phyloP scores from a whole-genome alignment of 345 rosid species.

The Eucalyptus sp. region DNA sequence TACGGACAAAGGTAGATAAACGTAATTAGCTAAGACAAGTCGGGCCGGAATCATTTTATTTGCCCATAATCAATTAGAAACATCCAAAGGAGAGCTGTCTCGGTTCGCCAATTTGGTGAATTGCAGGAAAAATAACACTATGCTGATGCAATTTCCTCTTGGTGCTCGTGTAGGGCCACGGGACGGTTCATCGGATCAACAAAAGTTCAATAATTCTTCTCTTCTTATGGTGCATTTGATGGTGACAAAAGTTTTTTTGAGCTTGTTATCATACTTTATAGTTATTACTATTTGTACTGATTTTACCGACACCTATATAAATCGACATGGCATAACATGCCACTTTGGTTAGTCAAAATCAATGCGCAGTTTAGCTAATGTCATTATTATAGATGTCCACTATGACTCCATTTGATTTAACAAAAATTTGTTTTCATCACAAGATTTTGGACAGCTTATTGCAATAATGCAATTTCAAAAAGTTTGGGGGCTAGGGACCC shows the following conservation, averaged over 20 bases:
- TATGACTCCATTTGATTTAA: background rate
- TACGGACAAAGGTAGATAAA: background rate
- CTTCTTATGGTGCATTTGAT: background rate
- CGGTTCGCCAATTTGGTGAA: background rate
- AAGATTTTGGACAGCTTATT: background rate
- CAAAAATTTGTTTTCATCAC: background rate
- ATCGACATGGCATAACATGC: background rate
- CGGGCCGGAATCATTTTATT: background rate
- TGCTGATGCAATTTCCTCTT: background rate
- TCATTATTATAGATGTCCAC: background rate
- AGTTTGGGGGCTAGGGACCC: background rate
- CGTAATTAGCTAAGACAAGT: background rate
- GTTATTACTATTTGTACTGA: background rate
- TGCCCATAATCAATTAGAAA: background rate
- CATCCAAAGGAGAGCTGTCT: background rate
- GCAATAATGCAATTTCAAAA: background rate
- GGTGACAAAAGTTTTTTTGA: background rate
- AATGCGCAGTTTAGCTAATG: background rate
- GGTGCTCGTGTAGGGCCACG: background rate
- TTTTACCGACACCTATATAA: background rate
- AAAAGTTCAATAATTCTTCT: background rate
- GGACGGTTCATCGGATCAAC: background rate
- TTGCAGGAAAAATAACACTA: background rate
- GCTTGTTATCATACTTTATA: background rate
- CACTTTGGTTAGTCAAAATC: background rate